Evolutionary conservation across 2,329 filamentous ascomycete genomes (phyloP).

Genomic region (Didymella lethalis): DNA sequence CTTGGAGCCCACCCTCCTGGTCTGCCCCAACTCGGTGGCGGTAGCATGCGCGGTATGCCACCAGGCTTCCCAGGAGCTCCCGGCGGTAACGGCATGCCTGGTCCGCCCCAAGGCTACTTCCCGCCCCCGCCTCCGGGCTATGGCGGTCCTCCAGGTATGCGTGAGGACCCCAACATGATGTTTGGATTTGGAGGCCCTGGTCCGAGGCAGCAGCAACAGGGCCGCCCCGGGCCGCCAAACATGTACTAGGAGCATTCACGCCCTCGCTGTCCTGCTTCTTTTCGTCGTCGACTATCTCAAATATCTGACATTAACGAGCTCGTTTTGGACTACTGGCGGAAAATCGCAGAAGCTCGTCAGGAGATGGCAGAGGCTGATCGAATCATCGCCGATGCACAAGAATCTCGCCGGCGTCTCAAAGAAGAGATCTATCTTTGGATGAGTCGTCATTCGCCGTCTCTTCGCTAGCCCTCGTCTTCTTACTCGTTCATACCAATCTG

Average conservation of each 20-base stretch:
- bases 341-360: too few relatives aligned
- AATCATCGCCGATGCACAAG: too few relatives aligned
- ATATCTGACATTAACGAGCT: not conserved
- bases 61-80: conserved; percentile 33
- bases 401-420: too few relatives aligned
- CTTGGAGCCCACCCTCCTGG: conserved; percentile 49
- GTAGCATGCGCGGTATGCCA: conserved; percentile 38
- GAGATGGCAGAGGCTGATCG: too few relatives aligned
- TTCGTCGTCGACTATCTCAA: not conserved
- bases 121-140: conserved; percentile 46
- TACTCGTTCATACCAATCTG: conserved; percentile 14
- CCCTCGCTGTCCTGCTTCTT: not conserved
- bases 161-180: conserved; percentile 49
- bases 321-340: not conserved
- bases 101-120: conserved; percentile 48
- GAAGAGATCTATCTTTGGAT: not conserved
- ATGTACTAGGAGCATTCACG: conserved; percentile 37
- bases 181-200: conserved; percentile 47
- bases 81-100: conserved; percentile 44
- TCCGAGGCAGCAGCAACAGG: conserved; percentile 35
- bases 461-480: not conserved
- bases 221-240: conserved; percentile 43
- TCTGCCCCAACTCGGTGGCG: conserved; percentile 38
- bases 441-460: not conserved
- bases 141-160: conserved; percentile 42